Evolutionary conservation across 345 rosid genomes (phyloP).

Genomic region (Heritiera littoralis): DNA sequence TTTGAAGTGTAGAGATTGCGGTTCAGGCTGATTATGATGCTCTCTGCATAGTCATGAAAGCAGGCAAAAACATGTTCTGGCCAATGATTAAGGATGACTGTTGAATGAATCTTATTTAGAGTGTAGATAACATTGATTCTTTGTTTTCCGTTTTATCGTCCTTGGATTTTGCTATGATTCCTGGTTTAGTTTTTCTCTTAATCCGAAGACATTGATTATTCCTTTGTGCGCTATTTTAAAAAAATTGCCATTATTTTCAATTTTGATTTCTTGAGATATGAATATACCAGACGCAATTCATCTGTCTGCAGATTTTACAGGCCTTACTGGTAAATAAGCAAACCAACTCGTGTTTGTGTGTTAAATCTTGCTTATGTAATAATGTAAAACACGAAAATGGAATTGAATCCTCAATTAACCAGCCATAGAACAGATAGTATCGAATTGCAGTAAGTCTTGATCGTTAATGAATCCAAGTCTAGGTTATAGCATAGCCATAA

Average conservation of each 20-base stretch:
- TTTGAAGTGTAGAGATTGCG: slow-evolving; percentile 1
- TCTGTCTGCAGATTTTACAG: too few species aligned
- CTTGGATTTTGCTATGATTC: not conserved
- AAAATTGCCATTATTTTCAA: not conserved
- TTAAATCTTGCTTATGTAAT: too few species aligned
- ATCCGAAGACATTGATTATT: not conserved
- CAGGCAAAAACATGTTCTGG: not conserved
- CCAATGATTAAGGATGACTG: slow-evolving; percentile 11
- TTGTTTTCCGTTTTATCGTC: not conserved
- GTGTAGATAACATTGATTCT: slow-evolving; percentile 19
- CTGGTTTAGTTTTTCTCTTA: not conserved
- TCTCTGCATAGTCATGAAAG: slow-evolving; percentile 10
- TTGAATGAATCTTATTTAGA: slow-evolving; percentile 27
- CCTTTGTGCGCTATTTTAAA: not conserved
- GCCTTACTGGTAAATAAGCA: too few species aligned
- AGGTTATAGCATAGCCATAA: not conserved
- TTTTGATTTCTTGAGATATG: not conserved
- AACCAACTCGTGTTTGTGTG: too few species aligned
- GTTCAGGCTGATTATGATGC: slow-evolving; percentile 8
- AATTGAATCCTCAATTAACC: not conserved
- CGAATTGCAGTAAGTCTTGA: not conserved
- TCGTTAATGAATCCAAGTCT: not conserved
- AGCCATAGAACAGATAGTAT: not conserved
- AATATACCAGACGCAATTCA: not conserved
- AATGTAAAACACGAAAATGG: too few species aligned